Percentiles rank a stretch among this genome's conserved stretches.
These are phyloP conservation scores for Colletotrichum liaoningense DNA, from an alignment of 2,329 filamentous ascomycete genomes.

Conservation along the genomic window DNA sequence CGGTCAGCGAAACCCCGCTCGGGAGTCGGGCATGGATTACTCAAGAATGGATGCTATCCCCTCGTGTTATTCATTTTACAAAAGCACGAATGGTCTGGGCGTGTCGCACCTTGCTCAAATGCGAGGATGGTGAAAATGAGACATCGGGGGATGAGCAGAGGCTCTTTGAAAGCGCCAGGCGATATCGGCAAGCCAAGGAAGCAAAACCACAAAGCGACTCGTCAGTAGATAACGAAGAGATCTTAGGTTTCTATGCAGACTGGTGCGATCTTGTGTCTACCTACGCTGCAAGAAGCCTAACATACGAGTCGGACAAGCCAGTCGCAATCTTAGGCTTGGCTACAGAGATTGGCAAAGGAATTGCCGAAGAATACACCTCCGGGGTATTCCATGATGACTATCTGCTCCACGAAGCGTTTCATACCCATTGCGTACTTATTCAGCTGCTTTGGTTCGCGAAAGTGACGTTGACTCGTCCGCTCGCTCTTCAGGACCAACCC, in stretches of 20 bases:
- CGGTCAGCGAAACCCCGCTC: neutral
- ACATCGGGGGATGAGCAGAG: neutral
- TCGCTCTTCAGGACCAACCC: neutral
- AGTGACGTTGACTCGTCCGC: neutral
- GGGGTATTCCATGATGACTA: neutral
- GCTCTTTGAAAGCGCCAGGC: neutral
- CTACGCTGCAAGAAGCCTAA: neutral
- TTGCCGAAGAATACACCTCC: neutral
- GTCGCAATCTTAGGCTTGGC: neutral
- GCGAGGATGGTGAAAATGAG: neutral
- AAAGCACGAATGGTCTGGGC: neutral
- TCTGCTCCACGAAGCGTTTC: neutral
- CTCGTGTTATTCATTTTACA: neutral
- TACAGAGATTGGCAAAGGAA: neutral
- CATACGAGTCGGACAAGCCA: neutral
- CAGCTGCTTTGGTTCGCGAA: neutral
- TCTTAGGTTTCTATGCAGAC: neutral
- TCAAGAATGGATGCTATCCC: neutral
- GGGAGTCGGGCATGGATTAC: neutral
- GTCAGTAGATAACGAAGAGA: neutral
- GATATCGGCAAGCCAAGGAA: neutral
- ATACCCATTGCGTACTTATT: neutral
- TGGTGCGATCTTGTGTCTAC: slow-evolving; percentile 3
- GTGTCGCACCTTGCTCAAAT: neutral
- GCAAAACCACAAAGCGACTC: no score